Base-by-base conservation (phyloP, 768 basidiomycete species). In the Pholiota microspora region DNA sequence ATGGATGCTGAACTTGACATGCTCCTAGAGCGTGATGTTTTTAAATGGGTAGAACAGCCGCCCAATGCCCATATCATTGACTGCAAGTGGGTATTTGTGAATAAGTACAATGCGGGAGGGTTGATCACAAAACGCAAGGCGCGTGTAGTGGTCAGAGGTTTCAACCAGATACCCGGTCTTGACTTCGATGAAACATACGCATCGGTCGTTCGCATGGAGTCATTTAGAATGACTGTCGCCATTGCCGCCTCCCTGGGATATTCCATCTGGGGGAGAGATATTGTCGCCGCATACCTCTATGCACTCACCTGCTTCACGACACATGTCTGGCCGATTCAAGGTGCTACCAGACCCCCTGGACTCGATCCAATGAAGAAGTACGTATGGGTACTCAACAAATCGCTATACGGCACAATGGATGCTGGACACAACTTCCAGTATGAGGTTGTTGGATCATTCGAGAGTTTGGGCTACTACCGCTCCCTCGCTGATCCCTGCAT, bases 151-250 rank as follows among this genome's bases (percentile, higher is more conserved):
- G 67, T 66, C 4, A 53, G 62, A 45, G 64, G 67, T 2, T 71
- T n/a, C n/a, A n/a, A n/a, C n/a, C n/a, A n/a, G n/a, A n/a, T n/a
- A n/a, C n/a, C n/a, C n/a, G n/a, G n/a, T 54, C 54, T 58, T 7
- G 70, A 77, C 45, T 77, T 65, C 50, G 50, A 45, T 7, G 67
- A 72, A 10, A 75, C 62, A 1, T 73, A 68, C 50, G 54, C 68
- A 0, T 67, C 71, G 4, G 53, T 64, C 13, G 59, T 59, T 4
- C 56, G 58, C 45, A 58, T 63, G 9, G 49, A 65, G 1, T 55
- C 67, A 0, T 62, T 70, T 18, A 53, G 62, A 1, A 24, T 58
- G 8, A n/a, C 64, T 15, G 53, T 68, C 1, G 45, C 61, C 18
- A 42, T 66, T 47, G 65, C 47, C 0, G 64, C 65, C 3, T 18